Evolutionary conservation across 805 yeast species (phyloP), one percentile per base, ranked within the genome.

Genomic region (Starmerella vaccinii): DNA sequence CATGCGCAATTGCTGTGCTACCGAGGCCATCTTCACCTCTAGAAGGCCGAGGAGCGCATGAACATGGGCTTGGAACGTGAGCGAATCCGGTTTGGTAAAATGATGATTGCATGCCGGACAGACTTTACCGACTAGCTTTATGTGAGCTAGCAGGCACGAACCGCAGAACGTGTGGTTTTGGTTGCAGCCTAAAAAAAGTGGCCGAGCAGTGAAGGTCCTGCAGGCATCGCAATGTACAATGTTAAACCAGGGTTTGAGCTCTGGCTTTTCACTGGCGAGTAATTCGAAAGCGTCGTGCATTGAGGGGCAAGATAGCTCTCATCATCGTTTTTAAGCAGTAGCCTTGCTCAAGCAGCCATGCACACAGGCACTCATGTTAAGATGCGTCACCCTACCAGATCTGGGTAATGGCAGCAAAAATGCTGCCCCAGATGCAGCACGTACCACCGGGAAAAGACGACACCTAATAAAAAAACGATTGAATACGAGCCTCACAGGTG

Each of bases 121-220:
- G 10, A 19, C 26, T 9, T 32, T 26, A 5, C 50, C 49, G 2
- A 27, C 18, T 12, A 19, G 30, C 26, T 38, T 46, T 13, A 52
- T 30, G 22, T 27, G 29, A 15, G 10, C 35, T 10, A 37, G 29
- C 19, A 49, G 12, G 23, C 55, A 52, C 16, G 3, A 29, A 3
- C 39, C 44, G 38, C 55, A 52, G 27, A 52, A 45, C 18, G 52
- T 49, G 34, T 52, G 55, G 49, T 49, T 47, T 22, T 23, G 32
- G 2, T 19, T 30, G 43, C 55, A 52, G 19, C 49, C 50, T n/a
- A 52, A 43, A 22, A 39, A 52, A 5, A 16, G 26, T 5, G 55
- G 55, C 33, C 18, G 35, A 5, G 33, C 18, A 3, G 55, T 52
- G 48, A 52, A 52, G 21, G n/a, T 15, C 4, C 24, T 21, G 50